Percentiles rank a stretch among this genome's conserved stretches.
Conservation (phyloP, 306 rosid species). For the Malus orientalis region DNA sequence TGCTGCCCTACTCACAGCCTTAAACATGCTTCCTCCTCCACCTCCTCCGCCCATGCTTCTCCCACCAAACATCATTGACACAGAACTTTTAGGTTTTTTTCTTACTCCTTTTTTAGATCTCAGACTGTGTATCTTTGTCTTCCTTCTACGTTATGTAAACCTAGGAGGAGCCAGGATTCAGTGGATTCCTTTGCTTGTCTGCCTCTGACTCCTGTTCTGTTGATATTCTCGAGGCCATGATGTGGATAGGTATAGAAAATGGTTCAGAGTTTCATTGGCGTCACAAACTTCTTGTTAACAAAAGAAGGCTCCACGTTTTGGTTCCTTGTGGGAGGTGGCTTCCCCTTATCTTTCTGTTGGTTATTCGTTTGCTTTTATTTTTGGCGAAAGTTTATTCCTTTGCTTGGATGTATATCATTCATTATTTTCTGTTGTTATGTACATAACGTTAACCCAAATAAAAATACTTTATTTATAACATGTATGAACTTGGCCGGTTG, state of each 20-base stretch:
- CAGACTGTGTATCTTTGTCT: background rate
- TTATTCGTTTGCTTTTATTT: background rate
- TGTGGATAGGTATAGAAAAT: background rate
- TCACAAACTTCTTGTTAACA: background rate
- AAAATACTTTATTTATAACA: no score
- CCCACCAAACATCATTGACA: conserved; percentile 32
- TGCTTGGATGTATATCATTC: background rate
- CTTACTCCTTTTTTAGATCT: background rate
- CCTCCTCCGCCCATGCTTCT: conserved; percentile 38
- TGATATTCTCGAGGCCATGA: background rate
- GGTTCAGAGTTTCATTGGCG: background rate
- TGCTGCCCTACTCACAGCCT: conserved; percentile 29
- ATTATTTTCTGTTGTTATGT: background rate
- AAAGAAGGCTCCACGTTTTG: background rate
- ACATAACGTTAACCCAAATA: no score
- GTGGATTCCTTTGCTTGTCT: background rate
- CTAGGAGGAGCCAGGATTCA: background rate
- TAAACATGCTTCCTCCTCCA: conserved; percentile 26
- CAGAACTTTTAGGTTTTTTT: background rate
- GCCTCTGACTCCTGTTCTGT: background rate
- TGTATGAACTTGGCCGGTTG: background rate
- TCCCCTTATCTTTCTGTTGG: background rate
- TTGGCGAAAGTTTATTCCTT: background rate
- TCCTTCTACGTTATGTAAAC: background rate
- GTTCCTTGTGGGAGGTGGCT: background rate